Base-by-base conservation (phyloP, 2,329 filamentous ascomycete species). In the Myriosclerotinia duriaeana region DNA sequence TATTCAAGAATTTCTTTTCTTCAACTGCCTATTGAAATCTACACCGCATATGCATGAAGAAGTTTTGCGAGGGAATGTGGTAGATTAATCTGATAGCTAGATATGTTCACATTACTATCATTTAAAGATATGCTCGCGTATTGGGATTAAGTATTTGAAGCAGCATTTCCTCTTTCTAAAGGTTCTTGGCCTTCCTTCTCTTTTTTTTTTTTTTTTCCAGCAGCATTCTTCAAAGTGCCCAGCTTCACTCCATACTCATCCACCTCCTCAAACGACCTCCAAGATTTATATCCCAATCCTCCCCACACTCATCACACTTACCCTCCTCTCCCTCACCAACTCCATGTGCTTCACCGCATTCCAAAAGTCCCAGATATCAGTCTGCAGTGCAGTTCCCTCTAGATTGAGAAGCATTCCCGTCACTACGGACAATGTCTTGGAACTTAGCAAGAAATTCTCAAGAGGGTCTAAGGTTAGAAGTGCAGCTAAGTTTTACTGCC, bases 361-460 rank as follows among this genome's bases (percentile, higher is more conserved):
- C 5, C 40, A 48, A 56, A 56, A 64, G 3, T 55, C 50, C 9
- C 48, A 56, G 26, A 38, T 56, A 11, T 55, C 52, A 7, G 52
- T 55, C 9, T 38, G 26, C 30, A 56, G 9, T 20, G 52, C 42
- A 6, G 40, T 44, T 48, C 15, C 52, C 11, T 46, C n/a, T 8
- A 42, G 53, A 36, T 36, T 36, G 9, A 64, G 52, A 46, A 54
- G 40, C 20, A 55, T 64, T 26, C 44, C 58, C 8, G 52, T 44
- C 42, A 36, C 60, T 15, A 59, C 63, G 12, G 53, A 65, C 8
- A 46, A 68, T 53, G 64, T 63, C 11, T 53, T 68, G n/a, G 46
- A 38, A 26, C 64, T 66, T 6, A 50, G 22, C 15, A 64, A 52
- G 26, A 42, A 53, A 30, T 59, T 48, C 2, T 15, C 48, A 6